Evolutionary conservation across 176 grass and related monocot species (phyloP).

Genomic region (Urochloa ruziziensis): DNA sequence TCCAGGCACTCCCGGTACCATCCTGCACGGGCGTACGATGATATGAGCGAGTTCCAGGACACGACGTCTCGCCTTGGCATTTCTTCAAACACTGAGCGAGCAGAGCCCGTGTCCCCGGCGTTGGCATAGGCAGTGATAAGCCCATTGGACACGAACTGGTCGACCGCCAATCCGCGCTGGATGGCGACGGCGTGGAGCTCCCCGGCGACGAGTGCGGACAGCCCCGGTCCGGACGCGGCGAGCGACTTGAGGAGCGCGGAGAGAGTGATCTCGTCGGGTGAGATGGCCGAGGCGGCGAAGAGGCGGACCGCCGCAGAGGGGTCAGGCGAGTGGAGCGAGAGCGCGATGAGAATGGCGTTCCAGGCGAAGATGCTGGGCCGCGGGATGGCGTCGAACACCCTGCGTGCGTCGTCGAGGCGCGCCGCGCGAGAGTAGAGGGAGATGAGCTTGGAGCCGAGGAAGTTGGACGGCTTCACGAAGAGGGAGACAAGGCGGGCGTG

Average conservation of each 20-base stretch:
- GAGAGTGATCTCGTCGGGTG: constrained; percentile 53
- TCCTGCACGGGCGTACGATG: constrained; percentile 38
- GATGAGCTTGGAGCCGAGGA: constrained; percentile 75
- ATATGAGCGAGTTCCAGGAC: constrained; percentile 68
- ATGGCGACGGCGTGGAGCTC: constrained; percentile 50
- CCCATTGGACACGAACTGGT: constrained; percentile 69
- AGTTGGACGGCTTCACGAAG: constrained; percentile 57
- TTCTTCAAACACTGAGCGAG: constrained; percentile 45
- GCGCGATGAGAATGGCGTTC: constrained; percentile 72
- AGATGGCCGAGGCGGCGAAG: constrained; percentile 46
- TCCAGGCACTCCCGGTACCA: constrained; percentile 37
- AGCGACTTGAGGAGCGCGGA: constrained; percentile 67
- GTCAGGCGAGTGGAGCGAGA: constrained; percentile 51
- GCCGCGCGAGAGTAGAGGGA: constrained; percentile 58
- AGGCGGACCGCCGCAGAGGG: constrained; percentile 42
- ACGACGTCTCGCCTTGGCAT: constrained; percentile 51
- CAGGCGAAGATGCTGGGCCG: constrained; percentile 60
- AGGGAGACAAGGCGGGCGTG: constrained; percentile 47
- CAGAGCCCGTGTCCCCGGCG: constrained; percentile 29
- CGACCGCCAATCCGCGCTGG: constrained; percentile 19
- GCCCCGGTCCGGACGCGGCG: constrained; percentile 27
- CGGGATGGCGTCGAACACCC: constrained; percentile 62
- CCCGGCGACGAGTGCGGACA: constrained; percentile 26
- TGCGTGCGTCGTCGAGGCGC: constrained; percentile 45
- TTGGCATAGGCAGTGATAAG: constrained; percentile 44